phyloP scores from a whole-genome alignment of 2,329 filamentous ascomycete genomes.

The Blastomyces parvus region DNA sequence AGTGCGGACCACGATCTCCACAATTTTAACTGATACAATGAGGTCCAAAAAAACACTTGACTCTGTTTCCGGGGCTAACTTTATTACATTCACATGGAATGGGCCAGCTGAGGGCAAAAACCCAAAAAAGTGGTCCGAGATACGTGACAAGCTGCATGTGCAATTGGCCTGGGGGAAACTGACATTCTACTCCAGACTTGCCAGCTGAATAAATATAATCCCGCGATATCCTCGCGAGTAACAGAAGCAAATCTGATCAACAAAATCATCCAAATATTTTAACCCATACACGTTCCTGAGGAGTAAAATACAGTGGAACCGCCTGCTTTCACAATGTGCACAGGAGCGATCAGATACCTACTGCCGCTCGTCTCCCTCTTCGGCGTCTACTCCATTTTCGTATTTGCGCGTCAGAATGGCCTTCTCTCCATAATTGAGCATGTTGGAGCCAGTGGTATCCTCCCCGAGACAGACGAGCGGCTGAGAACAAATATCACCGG shows the following conservation, averaged over 20 bases:
- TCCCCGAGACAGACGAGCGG: slow-evolving; percentile 22
- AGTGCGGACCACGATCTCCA: background rate
- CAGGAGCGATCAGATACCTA: slow-evolving; percentile 6
- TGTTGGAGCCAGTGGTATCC: slow-evolving; percentile 19
- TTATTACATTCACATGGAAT: background rate
- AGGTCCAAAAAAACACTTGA: too few species aligned
- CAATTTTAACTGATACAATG: background rate
- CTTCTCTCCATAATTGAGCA: slow-evolving; percentile 18
- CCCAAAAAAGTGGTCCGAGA: background rate
- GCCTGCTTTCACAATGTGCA: background rate
- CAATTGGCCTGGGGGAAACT: background rate
- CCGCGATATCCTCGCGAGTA: background rate
- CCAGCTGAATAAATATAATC: background rate
- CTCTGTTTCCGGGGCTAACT: background rate
- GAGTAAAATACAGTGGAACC: background rate
- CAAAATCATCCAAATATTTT: background rate
- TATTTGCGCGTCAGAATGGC: slow-evolving; percentile 28
- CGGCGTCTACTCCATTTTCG: slow-evolving; percentile 22
- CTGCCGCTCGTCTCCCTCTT: slow-evolving; percentile 27
- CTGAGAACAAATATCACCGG: slow-evolving; percentile 29
- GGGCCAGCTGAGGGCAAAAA: background rate
- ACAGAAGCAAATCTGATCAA: background rate
- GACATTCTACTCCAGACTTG: too few species aligned
- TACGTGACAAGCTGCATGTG: background rate
- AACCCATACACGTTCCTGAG: background rate